These are phyloP conservation scores for Setaria viridis DNA, from an alignment of 202 grass and related monocot species.

Conservation along the genomic window DNA sequence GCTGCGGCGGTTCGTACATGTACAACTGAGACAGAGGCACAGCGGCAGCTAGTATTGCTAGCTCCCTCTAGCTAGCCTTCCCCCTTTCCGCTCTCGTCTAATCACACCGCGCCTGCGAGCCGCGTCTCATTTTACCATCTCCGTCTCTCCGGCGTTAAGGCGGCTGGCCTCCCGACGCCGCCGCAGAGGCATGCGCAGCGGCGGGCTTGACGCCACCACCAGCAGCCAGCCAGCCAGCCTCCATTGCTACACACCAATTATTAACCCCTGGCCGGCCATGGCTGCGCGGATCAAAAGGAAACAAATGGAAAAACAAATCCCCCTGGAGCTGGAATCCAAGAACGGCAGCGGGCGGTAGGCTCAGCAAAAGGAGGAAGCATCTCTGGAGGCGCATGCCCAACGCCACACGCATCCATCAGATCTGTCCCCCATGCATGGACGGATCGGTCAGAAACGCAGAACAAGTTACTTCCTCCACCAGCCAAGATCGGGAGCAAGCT, in stretches of 20 bases:
- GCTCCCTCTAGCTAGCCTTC: not conserved
- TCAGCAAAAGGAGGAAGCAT: conserved; percentile 5
- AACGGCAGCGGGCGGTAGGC: not conserved
- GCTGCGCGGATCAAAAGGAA: not conserved
- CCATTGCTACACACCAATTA: not conserved
- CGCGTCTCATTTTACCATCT: conserved; percentile 1
- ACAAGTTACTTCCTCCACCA: not conserved
- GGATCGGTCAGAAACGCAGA: conserved; percentile 4
- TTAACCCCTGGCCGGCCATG: not conserved
- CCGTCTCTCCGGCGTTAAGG: conserved; percentile 15
- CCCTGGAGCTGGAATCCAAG: conserved; percentile 13
- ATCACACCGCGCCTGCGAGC: conserved; percentile 13
- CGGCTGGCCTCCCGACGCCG: not conserved
- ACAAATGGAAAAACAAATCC: not conserved
- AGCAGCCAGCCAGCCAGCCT: not conserved
- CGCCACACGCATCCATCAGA: conserved; percentile 45
- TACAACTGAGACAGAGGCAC: conserved; percentile 1
- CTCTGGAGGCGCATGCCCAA: conserved; percentile 14
- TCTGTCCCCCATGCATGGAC: conserved; percentile 40
- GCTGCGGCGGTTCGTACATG: conserved; percentile 38
- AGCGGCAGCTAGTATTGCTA: no score
- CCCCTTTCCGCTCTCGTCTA: conserved; percentile 36
- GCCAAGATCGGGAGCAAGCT: not conserved
- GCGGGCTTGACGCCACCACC: not conserved
- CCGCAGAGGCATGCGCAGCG: not conserved